A percentile compares a stretch with the other conserved stretches of the same genome.
phyloP scores from a whole-genome alignment of 345 rosid species.

The Populus tremula region DNA sequence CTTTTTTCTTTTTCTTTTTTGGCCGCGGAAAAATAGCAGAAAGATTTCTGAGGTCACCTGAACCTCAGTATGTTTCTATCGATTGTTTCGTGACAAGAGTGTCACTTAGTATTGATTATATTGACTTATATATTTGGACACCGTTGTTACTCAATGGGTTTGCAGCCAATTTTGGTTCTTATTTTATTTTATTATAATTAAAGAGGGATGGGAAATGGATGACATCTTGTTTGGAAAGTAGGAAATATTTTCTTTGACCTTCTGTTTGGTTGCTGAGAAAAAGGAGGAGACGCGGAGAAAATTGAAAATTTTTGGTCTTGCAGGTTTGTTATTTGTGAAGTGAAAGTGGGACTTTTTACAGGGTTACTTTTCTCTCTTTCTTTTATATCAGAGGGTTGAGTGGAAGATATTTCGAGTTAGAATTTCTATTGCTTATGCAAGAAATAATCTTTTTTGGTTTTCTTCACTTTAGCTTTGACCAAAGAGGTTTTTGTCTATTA shows the following conservation, averaged over 20 bases:
- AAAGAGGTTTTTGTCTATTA: not conserved
- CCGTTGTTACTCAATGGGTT: not conserved
- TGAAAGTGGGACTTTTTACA: not conserved
- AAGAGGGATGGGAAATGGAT: too few relatives aligned
- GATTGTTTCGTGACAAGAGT: not conserved
- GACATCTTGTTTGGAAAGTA: not conserved
- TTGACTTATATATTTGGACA: not conserved
- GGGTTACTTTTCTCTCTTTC: not conserved
- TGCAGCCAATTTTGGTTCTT: not conserved
- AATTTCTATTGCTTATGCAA: not conserved
- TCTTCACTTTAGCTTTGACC: not conserved
- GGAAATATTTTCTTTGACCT: not conserved
- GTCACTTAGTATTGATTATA: not conserved
- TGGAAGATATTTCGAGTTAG: not conserved
- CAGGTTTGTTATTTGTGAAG: not conserved
- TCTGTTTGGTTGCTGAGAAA: slow-evolving; percentile 14
- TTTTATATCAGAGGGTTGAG: not conserved
- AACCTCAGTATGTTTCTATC: not conserved
- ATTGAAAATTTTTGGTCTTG: not conserved
- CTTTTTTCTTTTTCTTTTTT: not conserved
- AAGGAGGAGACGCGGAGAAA: not conserved
- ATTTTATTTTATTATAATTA: not conserved
- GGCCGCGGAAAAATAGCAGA: not conserved
- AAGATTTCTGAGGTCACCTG: not conserved
- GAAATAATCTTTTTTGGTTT: not conserved